Base-by-base conservation (phyloP, 2,329 filamentous ascomycete species). In the Talaromyces islandicus region DNA sequence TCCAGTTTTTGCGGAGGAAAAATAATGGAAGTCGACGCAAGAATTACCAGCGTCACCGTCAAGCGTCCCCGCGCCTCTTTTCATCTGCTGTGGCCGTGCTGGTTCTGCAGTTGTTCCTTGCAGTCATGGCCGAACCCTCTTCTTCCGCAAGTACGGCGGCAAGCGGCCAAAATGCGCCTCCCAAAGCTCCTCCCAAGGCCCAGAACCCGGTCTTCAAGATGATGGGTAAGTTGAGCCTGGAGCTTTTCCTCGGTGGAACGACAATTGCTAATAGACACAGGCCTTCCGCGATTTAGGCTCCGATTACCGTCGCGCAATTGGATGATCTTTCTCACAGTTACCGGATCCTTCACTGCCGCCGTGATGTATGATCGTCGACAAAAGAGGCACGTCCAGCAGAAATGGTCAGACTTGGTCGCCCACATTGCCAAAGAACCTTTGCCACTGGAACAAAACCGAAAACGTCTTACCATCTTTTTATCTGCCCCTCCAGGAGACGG, bases 231-330 rank as follows among this genome's bases (percentile, higher is more conserved):
- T 48, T 24, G 10, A 46, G 19, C 32, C 27, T 30, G 9, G 41
- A 46, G 43, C 19, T 24, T 7, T 24, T 27, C 27, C 52, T 54
- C 30, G 10, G 25, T 54, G 58, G 43, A 46, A 61, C 29, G 17
- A n/a, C 29, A 38, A 55, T 9, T 27, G 57, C 62, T 69, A 57
- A 69, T 57, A 24, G 53, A 14, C 55, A 21, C 24, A 88, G 93
- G 93, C 60, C 80, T 99, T 61, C 93, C 93, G 56, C 89, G 88
- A 66, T 85, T 97, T 63, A 89, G 90, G 62, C 83, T 87, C 67
- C 91, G 87, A 75, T 85, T 99, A 19, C 94, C 94, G 7, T 97
- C 93, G 19, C 89, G 94, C 63, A 97, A 97, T 74, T 99, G 94
- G 94, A 86, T 94, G 77, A 97, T 99, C 70, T 99, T 99, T 79